These are phyloP conservation scores for Sordariomycetes sp. DNA, from an alignment of 2,329 filamentous ascomycete genomes.

Conservation along the genomic window DNA sequence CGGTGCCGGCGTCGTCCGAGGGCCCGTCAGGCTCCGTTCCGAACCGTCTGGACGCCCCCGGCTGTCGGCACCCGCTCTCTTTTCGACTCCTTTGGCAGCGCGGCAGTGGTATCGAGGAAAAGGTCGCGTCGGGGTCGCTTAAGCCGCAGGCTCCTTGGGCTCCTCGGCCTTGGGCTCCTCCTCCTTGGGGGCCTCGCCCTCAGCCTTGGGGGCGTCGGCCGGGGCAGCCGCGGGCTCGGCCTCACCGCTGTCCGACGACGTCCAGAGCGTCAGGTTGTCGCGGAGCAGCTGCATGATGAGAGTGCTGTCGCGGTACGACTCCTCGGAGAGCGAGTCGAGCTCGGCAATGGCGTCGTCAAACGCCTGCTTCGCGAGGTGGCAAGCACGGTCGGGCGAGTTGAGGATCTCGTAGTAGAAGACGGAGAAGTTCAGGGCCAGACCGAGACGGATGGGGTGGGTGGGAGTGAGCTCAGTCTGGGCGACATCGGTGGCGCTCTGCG, in stretches of 20 bases:
- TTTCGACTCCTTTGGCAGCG: neutral
- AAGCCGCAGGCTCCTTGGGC: constrained; percentile 50
- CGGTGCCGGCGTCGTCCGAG: neutral
- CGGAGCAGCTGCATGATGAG: constrained; percentile 98
- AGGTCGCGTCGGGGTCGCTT: constrained; percentile 17
- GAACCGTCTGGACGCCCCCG: neutral
- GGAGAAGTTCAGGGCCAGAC: constrained; percentile 96
- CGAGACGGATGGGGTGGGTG: constrained; percentile 94
- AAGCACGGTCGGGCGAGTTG: constrained; percentile 94
- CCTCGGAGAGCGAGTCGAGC: constrained; percentile 93
- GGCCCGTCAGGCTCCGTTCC: neutral
- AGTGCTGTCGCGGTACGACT: constrained; percentile 97
- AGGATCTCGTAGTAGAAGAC: constrained; percentile 99
- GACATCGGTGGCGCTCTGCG: constrained; percentile 87
- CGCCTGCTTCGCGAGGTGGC: constrained; percentile 97
- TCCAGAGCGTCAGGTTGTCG: constrained; percentile 97
- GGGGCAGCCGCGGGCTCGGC: constrained; percentile 50
- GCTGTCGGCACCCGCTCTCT: neutral
- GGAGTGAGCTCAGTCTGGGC: constrained; percentile 95
- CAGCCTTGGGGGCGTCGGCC: constrained; percentile 25
- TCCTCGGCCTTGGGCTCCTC: constrained; percentile 40
- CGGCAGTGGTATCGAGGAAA: neutral
- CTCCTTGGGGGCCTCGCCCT: constrained; percentile 23
- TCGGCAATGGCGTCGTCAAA: constrained; percentile 98
- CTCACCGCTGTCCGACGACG: constrained; percentile 80